These are phyloP conservation scores for Symbiodinium pilosum DNA, from an alignment of 73 alveolate genomes.

Conservation along the genomic window DNA sequence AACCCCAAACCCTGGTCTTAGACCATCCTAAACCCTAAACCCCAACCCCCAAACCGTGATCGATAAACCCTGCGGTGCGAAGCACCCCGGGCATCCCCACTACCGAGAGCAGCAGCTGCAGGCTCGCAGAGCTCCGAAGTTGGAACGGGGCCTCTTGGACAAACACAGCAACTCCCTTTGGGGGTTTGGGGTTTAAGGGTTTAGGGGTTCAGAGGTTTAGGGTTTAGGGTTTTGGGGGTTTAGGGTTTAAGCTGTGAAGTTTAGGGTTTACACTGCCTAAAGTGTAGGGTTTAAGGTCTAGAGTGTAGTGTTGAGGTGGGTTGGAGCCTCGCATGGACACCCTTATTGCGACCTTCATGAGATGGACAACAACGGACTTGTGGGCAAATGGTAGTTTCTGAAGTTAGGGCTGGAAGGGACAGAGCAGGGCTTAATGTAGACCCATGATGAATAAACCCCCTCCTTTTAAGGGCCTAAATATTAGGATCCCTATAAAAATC, in stretches of 20 bases:
- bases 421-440: too few relatives aligned
- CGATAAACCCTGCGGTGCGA: background rate
- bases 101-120: slow-evolving; percentile 52
- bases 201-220: background rate
- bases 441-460: too few relatives aligned
- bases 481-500: too few relatives aligned
- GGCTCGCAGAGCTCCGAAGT: slow-evolving; percentile 59
- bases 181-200: background rate
- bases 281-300: background rate
- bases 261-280: background rate
- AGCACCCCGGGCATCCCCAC: background rate
- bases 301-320: background rate
- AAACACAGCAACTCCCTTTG: too few relatives aligned
- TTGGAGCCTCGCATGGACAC: background rate
- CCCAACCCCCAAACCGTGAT: background rate
- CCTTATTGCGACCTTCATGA: too few relatives aligned
- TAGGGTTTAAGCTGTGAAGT: background rate
- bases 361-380: too few relatives aligned
- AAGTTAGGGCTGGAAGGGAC: too few relatives aligned
- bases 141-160: slow-evolving; percentile 71
- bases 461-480: too few relatives aligned
- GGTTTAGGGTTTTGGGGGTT: background rate
- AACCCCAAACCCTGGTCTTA: background rate
- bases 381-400: too few relatives aligned
- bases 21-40: background rate